Percentiles rank a stretch among this genome's conserved stretches.
Evolutionary conservation across 306 rosid species (phyloP).

Genomic region (Erythrophleum fordii): DNA sequence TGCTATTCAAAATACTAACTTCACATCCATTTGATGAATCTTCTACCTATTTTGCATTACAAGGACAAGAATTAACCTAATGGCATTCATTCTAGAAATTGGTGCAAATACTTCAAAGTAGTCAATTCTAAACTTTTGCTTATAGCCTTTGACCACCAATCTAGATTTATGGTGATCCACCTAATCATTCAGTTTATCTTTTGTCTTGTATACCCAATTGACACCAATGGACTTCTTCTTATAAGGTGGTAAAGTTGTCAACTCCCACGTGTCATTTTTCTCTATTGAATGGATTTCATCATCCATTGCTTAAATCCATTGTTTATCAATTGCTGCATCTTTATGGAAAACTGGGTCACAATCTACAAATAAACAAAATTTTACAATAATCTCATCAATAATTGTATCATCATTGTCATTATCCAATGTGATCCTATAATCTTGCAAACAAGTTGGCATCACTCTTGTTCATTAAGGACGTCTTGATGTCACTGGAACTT

Average conservation of each 20-base stretch:
- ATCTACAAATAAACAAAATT: not conserved
- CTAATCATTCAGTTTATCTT: not conserved
- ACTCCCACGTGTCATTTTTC: no score
- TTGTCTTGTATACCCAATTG: not conserved
- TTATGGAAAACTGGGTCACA: not conserved
- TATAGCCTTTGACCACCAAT: not conserved
- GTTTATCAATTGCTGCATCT: no score
- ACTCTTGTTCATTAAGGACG: no score
- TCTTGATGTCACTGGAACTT: no score
- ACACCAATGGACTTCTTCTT: not conserved
- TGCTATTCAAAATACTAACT: constrained; percentile 1
- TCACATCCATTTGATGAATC: constrained; percentile 13
- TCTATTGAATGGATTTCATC: no score
- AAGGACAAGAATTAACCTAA: not conserved
- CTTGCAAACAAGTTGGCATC: no score
- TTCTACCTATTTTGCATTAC: not conserved
- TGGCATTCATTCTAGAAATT: not conserved
- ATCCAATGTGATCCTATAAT: no score
- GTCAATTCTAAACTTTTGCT: not conserved
- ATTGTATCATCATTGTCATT: no score
- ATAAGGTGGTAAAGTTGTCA: no score
- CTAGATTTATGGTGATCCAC: not conserved
- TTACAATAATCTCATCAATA: not conserved
- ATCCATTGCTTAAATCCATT: no score
- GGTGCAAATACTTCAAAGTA: not conserved